phyloP scores from a whole-genome alignment of 768 basidiomycete species.

The Trametes elegans region DNA sequence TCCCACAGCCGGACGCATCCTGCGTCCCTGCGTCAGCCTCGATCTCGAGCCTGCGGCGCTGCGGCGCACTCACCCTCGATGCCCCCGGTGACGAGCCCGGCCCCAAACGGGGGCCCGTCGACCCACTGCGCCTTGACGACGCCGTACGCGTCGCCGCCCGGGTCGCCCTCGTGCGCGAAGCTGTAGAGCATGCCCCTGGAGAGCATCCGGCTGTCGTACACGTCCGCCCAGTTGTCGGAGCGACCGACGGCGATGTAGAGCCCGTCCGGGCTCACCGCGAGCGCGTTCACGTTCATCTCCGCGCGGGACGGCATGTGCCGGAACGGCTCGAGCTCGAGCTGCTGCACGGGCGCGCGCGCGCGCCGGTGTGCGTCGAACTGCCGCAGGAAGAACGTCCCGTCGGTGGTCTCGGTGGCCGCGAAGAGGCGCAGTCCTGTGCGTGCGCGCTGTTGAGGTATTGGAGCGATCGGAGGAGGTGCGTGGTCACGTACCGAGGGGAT shows the following conservation, averaged over 20 bases:
- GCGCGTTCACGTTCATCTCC: conserved; percentile 43
- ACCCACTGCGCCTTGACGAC: conserved; percentile 55
- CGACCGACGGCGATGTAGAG: conserved; percentile 59
- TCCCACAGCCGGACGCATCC: conserved; percentile 76
- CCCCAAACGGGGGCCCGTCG: conserved; percentile 34
- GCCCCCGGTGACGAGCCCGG: conserved; percentile 60
- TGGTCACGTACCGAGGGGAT: conserved; percentile 1
- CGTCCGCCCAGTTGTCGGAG: conserved; percentile 54
- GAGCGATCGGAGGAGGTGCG: neutral
- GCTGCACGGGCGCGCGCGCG: conserved; percentile 1
- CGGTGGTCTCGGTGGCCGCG: conserved; percentile 9
- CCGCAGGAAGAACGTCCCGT: neutral
- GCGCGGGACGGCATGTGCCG: conserved; percentile 14
- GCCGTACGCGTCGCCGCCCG: conserved; percentile 37
- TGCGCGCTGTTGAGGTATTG: neutral
- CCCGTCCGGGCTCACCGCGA: conserved; percentile 58
- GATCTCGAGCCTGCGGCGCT: neutral
- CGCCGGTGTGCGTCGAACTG: conserved; percentile 13
- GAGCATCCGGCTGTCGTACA: conserved; percentile 63
- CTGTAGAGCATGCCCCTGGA: conserved; percentile 43
- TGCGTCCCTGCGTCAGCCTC: conserved; percentile 27
- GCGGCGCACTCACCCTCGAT: conserved; percentile 50
- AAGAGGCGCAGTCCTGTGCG: conserved; percentile 7
- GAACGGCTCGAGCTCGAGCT: conserved; percentile 15
- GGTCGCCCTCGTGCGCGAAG: conserved; percentile 44